These are phyloP conservation scores for Leccinum ochraceum DNA, from an alignment of 768 basidiomycete genomes.

Conservation along the genomic window DNA sequence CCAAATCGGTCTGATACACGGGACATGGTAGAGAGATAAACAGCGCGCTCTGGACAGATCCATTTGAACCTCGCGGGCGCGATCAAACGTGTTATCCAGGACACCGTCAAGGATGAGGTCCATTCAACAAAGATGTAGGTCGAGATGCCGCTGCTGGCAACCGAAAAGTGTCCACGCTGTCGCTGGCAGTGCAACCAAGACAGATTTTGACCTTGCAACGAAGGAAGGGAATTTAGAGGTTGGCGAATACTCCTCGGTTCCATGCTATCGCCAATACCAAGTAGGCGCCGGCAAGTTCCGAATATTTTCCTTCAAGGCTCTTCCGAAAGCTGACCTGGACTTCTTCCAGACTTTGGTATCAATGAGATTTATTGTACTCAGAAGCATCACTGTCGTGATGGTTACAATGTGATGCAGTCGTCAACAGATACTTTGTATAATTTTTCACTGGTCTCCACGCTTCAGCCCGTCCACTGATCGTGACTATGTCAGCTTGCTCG, in stretches of 20 bases:
- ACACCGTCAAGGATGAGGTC: constrained; percentile 12
- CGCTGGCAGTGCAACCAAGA: constrained; percentile 10
- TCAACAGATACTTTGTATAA: constrained; percentile 7
- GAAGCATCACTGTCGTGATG: constrained; percentile 30
- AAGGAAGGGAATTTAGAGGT: constrained; percentile 21
- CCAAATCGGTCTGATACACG: constrained; percentile 7
- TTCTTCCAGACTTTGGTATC: constrained; percentile 28
- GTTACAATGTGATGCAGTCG: constrained; percentile 25
- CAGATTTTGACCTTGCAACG: constrained; percentile 25
- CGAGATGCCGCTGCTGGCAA: constrained; percentile 16
- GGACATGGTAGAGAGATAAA: constrained; percentile 21
- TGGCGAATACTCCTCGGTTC: constrained; percentile 18
- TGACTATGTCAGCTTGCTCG: not conserved
- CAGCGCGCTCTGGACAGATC: constrained; percentile 21
- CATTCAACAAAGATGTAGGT: constrained; percentile 10
- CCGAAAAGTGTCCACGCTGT: constrained; percentile 1
- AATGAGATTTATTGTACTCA: constrained; percentile 25
- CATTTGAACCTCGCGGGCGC: constrained; percentile 13
- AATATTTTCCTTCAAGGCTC: constrained; percentile 11
- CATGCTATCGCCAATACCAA: constrained; percentile 12
- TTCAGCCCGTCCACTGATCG: constrained; percentile 1
- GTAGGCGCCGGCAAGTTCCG: constrained; percentile 27
- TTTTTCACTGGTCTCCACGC: constrained; percentile 4
- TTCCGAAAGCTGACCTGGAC: constrained; percentile 16
- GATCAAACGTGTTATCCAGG: constrained; percentile 15